Percentiles rank a stretch among this genome's conserved stretches.
phyloP scores from a whole-genome alignment of 805 yeast genomes.

The Barnettozyma populi region DNA sequence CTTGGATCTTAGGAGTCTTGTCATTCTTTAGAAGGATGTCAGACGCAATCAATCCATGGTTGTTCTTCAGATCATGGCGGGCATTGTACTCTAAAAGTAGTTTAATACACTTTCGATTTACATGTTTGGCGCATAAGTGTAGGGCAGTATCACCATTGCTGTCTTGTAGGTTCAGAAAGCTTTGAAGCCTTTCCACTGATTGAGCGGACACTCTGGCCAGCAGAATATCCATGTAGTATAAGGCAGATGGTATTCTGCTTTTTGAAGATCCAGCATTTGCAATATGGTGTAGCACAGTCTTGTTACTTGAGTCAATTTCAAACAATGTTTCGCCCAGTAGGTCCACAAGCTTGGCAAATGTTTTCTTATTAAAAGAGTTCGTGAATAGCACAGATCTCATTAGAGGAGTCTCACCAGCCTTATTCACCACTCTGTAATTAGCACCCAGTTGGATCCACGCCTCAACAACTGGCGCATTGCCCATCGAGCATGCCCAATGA shows the following conservation, averaged over 20 bases:
- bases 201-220: slow-evolving; percentile 67
- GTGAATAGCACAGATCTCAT: slow-evolving; percentile 83
- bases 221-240: slow-evolving; percentile 74
- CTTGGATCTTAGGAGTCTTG: slow-evolving; percentile 20
- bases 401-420: slow-evolving; percentile 80
- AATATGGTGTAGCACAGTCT: slow-evolving; percentile 84
- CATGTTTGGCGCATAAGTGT: slow-evolving; percentile 63
- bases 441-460: slow-evolving; percentile 75
- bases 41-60: slow-evolving; percentile 23
- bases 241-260: slow-evolving; percentile 69
- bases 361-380: slow-evolving; percentile 74
- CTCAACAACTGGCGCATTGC: slow-evolving; percentile 72
- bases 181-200: slow-evolving; percentile 53
- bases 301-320: slow-evolving; percentile 64
- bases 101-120: slow-evolving; percentile 46
- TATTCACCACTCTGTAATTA: slow-evolving; percentile 50
- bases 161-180: slow-evolving; percentile 63
- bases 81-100: slow-evolving; percentile 47
- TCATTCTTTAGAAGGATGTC: slow-evolving; percentile 24
- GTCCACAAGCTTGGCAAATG: slow-evolving; percentile 75
- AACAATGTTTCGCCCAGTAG: slow-evolving; percentile 72
- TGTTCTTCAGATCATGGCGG: slow-evolving; percentile 35
- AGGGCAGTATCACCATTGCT: slow-evolving; percentile 74
- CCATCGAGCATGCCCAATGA: slow-evolving; percentile 98
- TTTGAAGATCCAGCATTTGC: slow-evolving; percentile 63